Conservation (phyloP, 106 monocot genomes). For the Dendrobium nobile region DNA sequence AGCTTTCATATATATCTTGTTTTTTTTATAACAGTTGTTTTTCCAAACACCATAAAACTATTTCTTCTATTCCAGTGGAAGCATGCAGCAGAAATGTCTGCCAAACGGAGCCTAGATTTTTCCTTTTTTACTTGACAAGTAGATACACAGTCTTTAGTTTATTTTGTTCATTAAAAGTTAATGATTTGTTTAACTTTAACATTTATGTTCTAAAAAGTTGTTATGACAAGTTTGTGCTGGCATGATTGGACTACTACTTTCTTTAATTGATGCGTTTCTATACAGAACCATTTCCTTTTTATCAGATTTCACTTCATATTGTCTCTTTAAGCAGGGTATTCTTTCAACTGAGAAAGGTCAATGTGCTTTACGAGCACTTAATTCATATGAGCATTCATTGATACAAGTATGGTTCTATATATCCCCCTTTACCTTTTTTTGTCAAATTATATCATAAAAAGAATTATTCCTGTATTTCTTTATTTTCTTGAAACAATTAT, state of each 20-base stretch:
- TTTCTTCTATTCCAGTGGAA: too few species aligned
- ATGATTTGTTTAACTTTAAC: not conserved
- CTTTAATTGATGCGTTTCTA: not conserved
- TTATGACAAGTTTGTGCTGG: not conserved
- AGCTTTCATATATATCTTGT: too few species aligned
- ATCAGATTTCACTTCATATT: not conserved
- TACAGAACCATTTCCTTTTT: not conserved
- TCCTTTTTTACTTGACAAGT: too few species aligned
- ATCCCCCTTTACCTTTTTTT: not conserved
- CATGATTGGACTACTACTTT: not conserved
- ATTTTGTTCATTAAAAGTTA: not conserved
- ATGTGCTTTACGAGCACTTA: constrained; percentile 37
- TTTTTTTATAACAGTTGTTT: too few species aligned
- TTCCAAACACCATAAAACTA: too few species aligned
- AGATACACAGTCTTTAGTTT: too few species aligned
- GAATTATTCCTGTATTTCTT: not conserved
- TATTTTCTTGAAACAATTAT: not conserved
- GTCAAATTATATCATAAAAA: not conserved
- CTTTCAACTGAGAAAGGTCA: constrained; percentile 90
- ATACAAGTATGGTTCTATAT: constrained; percentile 33
- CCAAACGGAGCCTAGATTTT: too few species aligned
- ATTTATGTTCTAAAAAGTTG: not conserved
- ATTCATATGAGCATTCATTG: constrained; percentile 63
- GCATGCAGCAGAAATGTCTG: too few species aligned
- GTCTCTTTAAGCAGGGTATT: constrained; percentile 50